phyloP scores from a whole-genome alignment of 2,329 filamentous ascomycete species.

The Didymella glomerata region DNA sequence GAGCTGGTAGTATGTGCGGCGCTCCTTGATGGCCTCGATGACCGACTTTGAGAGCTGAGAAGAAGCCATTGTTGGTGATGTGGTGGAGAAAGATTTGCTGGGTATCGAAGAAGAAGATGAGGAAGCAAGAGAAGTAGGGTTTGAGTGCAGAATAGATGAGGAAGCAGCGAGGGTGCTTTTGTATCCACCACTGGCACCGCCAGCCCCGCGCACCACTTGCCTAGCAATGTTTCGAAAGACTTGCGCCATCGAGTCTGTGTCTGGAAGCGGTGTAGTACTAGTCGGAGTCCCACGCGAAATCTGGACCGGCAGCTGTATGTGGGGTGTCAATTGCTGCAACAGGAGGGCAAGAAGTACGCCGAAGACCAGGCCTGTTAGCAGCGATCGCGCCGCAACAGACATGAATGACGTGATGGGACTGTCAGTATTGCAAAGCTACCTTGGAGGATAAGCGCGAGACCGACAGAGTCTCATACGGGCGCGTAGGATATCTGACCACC shows the following conservation, averaged over 20 bases:
- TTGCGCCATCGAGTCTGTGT: slow-evolving; percentile 38
- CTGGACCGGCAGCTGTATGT: slow-evolving; percentile 30
- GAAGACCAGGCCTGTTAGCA: slow-evolving; percentile 36
- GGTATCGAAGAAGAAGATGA: slow-evolving; percentile 21
- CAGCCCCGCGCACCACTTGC: slow-evolving; percentile 21
- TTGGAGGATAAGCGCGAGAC: background rate
- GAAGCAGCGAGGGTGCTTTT: slow-evolving; percentile 30
- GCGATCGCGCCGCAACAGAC: slow-evolving; percentile 28
- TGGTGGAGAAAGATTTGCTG: slow-evolving; percentile 29
- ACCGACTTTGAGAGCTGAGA: slow-evolving; percentile 29
- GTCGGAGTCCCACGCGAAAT: slow-evolving; percentile 10
- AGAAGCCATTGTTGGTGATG: slow-evolving; percentile 49
- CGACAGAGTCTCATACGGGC: background rate
- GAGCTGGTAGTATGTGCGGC: slow-evolving; percentile 74
- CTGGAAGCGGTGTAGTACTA: slow-evolving; percentile 23
- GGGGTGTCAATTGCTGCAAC: slow-evolving; percentile 32
- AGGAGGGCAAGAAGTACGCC: slow-evolving; percentile 41
- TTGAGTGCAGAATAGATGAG: slow-evolving; percentile 18
- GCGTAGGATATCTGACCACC: background rate
- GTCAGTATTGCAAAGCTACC: slow-evolving; percentile 14
- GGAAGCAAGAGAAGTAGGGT: slow-evolving; percentile 12
- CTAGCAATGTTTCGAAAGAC: slow-evolving; percentile 48
- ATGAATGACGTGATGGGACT: slow-evolving; percentile 28
- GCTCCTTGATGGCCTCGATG: slow-evolving; percentile 70
- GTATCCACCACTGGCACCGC: slow-evolving; percentile 28